A percentile compares a stretch with the other conserved stretches of the same genome.
These are phyloP conservation scores for Acanthamoeba polyphaga DNA, from an alignment of 208 protist genomes.

Conservation along the genomic window DNA sequence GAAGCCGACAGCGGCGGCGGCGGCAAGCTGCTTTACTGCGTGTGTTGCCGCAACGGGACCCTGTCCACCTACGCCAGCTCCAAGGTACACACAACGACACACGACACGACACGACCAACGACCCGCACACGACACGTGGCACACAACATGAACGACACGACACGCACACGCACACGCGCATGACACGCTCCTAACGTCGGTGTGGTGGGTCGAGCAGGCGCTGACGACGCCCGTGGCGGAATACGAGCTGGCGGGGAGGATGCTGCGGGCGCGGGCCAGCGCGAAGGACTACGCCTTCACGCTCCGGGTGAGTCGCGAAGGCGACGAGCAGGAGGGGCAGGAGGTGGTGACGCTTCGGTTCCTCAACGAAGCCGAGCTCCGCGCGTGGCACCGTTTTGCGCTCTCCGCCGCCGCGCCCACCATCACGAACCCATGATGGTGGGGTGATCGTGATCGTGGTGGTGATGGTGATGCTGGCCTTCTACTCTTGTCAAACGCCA, in stretches of 20 bases:
- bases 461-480: too few species aligned
- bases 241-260: neutral
- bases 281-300: neutral
- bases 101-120: too few species aligned
- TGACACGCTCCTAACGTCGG: neutral
- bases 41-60: neutral
- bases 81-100: neutral
- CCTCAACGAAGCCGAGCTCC: slow-evolving; percentile 10
- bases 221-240: neutral
- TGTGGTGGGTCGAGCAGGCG: neutral
- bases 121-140: neutral
- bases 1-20: neutral
- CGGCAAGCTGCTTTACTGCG: slow-evolving; percentile 5
- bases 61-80: neutral
- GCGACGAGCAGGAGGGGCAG: neutral
- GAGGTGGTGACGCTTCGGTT: neutral
- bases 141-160: neutral
- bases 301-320: neutral
- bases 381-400: neutral
- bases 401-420: neutral
- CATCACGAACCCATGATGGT: too few species aligned
- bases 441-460: too few species aligned
- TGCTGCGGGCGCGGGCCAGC: neutral
- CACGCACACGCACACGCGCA: neutral
- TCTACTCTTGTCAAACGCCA: too few species aligned